phyloP scores from a whole-genome alignment of 768 basidiomycete species.

The Tremella fuciformis region DNA sequence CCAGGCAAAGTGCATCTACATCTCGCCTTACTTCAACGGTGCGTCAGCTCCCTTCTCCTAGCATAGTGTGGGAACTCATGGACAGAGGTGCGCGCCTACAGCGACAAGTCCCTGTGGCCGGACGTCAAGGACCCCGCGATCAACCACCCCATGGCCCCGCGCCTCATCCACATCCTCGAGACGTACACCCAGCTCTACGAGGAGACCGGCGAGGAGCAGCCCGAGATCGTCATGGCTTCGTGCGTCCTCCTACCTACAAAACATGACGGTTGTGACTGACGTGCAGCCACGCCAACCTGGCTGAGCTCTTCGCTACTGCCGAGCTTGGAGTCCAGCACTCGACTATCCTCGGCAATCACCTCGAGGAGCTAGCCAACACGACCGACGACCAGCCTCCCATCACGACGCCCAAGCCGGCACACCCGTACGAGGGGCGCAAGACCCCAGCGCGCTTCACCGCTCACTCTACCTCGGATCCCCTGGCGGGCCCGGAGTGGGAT shows the following conservation, averaged over 20 bases:
- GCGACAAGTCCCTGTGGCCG: neutral
- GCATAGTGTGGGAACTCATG: neutral
- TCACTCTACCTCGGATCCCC: neutral
- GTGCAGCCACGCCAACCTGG: neutral
- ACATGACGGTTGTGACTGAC: neutral
- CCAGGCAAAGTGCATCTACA: slow-evolving; percentile 59
- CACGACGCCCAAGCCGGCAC: neutral
- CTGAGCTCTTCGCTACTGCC: neutral
- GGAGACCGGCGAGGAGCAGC: neutral
- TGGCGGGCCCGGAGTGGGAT: neutral
- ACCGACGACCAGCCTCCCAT: neutral
- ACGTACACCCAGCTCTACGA: neutral
- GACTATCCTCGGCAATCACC: neutral
- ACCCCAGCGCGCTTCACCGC: neutral
- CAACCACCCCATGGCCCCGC: neutral
- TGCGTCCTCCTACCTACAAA: neutral
- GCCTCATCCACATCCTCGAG: neutral
- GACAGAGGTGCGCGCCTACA: neutral
- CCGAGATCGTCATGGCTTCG: neutral
- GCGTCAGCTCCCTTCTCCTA: neutral
- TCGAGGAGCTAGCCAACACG: neutral
- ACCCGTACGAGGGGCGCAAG: neutral
- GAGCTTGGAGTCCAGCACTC: neutral
- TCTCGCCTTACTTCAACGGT: slow-evolving; percentile 60
- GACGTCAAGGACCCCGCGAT: neutral